Evolutionary conservation across 2,329 filamentous ascomycete species (phyloP).

Genomic region (Trichoderma atrobrunneum): DNA sequence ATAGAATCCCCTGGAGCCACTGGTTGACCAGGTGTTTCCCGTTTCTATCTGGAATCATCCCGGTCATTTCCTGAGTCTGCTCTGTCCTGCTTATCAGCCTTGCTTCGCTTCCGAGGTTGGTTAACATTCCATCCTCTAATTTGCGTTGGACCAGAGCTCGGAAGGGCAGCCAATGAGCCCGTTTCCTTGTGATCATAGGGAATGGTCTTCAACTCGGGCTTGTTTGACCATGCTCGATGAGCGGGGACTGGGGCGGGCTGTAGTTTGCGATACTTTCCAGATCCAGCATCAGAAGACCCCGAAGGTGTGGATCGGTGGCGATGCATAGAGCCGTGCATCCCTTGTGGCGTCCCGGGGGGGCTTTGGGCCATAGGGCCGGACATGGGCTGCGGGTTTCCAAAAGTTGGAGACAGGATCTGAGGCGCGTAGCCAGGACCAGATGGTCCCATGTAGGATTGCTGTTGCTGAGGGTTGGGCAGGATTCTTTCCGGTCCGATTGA

Average conservation of each 20-base stretch:
- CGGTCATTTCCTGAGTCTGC: slow-evolving; percentile 34
- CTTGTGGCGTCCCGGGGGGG: slow-evolving; percentile 35
- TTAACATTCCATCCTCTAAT: slow-evolving; percentile 57
- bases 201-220: slow-evolving; percentile 56
- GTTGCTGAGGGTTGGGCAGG: slow-evolving; percentile 35
- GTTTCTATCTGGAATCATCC: slow-evolving; percentile 40
- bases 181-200: slow-evolving; percentile 61
- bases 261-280: slow-evolving; percentile 54
- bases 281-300: slow-evolving; percentile 38
- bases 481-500: slow-evolving; percentile 34
- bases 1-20: neutral
- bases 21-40: slow-evolving; percentile 23
- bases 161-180: slow-evolving; percentile 52
- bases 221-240: slow-evolving; percentile 46
- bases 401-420: slow-evolving; percentile 39
- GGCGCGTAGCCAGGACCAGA: slow-evolving; percentile 34
- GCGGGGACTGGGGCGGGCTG: slow-evolving; percentile 56
- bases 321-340: slow-evolving; percentile 31
- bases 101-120: slow-evolving; percentile 38
- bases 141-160: slow-evolving; percentile 53
- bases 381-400: slow-evolving; percentile 32
- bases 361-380: slow-evolving; percentile 34
- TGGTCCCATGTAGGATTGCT: slow-evolving; percentile 35
- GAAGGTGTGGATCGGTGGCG: slow-evolving; percentile 39
- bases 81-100: slow-evolving; percentile 34